phyloP scores from a whole-genome alignment of 371 early-diverging fungal species.

The Apophysomyces variabilis region DNA sequence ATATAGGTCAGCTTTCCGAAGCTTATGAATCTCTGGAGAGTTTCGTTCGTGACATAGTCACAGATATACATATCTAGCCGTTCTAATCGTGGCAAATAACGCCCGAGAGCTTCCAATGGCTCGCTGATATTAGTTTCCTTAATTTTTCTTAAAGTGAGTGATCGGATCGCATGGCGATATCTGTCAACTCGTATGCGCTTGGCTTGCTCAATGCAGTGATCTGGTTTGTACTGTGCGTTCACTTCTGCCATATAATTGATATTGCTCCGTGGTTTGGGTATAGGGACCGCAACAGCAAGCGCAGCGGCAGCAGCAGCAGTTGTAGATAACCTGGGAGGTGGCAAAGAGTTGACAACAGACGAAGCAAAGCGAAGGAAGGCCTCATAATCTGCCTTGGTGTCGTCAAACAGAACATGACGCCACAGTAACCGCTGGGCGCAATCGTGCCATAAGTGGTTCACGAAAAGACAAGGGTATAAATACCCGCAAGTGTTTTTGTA shows the following conservation, averaged over 20 bases:
- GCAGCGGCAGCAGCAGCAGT: conserved; percentile 13
- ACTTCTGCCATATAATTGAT: neutral
- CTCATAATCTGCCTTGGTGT: conserved; percentile 23
- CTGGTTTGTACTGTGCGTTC: neutral
- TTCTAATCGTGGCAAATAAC: conserved; percentile 22
- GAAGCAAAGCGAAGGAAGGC: conserved; percentile 20
- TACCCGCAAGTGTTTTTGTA: conserved; percentile 6
- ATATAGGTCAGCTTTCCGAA: conserved; percentile 48
- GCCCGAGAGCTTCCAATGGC: conserved; percentile 31
- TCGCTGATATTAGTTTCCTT: conserved; percentile 43
- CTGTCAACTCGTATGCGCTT: conserved; percentile 9
- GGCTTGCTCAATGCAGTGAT: neutral
- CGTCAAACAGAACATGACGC: conserved; percentile 41
- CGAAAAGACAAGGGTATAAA: conserved; percentile 42
- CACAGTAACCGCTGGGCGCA: conserved; percentile 39
- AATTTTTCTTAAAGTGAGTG: conserved; percentile 42
- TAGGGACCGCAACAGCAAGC: conserved; percentile 21
- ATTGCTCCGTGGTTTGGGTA: neutral
- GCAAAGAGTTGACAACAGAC: neutral
- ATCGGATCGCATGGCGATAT: conserved; percentile 35
- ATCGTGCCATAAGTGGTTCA: conserved; percentile 50
- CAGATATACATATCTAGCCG: conserved; percentile 59
- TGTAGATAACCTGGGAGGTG: neutral
- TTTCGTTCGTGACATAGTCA: conserved; percentile 50
- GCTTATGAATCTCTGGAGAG: conserved; percentile 39